Conservation (phyloP, 176 grass and related monocot genomes). For the Elymus sibiricus region DNA sequence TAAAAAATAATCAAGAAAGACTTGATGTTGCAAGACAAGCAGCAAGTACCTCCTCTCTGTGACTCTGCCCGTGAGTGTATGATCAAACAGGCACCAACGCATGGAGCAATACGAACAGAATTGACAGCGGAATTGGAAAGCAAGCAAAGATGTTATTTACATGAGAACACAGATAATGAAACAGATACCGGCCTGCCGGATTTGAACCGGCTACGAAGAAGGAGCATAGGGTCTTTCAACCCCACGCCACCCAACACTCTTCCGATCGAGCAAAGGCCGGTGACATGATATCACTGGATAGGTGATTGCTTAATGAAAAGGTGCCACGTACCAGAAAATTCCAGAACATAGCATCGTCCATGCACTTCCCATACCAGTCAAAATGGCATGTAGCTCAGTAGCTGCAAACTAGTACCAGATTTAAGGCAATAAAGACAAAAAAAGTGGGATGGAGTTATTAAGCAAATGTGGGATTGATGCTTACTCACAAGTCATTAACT, state of each 20-base stretch:
- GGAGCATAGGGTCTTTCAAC: not conserved
- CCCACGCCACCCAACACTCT: constrained; percentile 16
- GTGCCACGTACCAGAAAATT: not conserved
- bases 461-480: not conserved
- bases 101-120: not conserved
- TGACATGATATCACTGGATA: not conserved
- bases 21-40: not conserved
- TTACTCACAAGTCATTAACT: not conserved
- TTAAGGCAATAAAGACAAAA: not conserved
- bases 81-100: not conserved
- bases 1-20: not conserved
- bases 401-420: not conserved
- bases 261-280: not conserved
- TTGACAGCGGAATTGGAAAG: not conserved
- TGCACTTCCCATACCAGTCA: not conserved
- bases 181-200: not conserved
- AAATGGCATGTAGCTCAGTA: not conserved
- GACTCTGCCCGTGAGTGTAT: not conserved
- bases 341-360: not conserved
- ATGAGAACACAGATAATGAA: not conserved
- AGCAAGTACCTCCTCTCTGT: not conserved
- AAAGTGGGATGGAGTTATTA: not conserved
- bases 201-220: constrained; percentile 5
- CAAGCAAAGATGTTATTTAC: not conserved
- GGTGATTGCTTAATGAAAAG: not conserved